Evolutionary conservation across 129 eudicot species (phyloP).

Genomic region (Sambucus nigra): DNA sequence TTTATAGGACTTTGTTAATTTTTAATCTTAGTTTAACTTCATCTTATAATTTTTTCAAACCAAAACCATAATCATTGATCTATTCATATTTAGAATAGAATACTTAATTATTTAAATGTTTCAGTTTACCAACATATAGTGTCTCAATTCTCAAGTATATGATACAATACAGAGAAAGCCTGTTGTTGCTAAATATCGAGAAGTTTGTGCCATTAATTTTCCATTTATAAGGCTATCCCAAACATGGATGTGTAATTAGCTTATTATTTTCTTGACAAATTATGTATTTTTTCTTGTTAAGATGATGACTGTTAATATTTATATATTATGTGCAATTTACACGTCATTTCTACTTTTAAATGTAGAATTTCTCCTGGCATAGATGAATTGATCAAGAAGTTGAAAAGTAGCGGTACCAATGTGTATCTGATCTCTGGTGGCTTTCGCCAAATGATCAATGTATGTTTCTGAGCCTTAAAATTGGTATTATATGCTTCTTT

Average conservation of each 20-base stretch:
- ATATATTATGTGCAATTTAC: slow-evolving; percentile 1
- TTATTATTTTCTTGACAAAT: no score
- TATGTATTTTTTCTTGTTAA: neutral
- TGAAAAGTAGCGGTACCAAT: slow-evolving; percentile 42
- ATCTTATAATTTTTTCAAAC: neutral
- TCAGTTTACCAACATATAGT: neutral
- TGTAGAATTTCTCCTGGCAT: slow-evolving; percentile 93
- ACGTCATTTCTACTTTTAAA: slow-evolving; percentile 7
- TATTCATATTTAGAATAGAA: neutral
- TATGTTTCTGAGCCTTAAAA: slow-evolving; percentile 21
- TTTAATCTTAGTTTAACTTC: neutral
- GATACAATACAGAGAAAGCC: no score
- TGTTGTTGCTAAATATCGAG: no score
- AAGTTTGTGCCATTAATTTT: no score
- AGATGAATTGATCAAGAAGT: slow-evolving; percentile 68
- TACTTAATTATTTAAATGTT: neutral
- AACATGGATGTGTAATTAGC: no score
- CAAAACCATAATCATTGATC: neutral
- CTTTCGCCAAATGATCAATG: slow-evolving; percentile 98
- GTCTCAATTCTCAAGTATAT: no score
- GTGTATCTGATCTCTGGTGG: slow-evolving; percentile 95
- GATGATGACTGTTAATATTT: neutral
- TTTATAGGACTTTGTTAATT: neutral
- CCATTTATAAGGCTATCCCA: no score
- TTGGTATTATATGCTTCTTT: neutral